These are phyloP conservation scores for Macrophomina phaseolina DNA, from an alignment of 2,329 filamentous ascomycete species.

Conservation along the genomic window DNA sequence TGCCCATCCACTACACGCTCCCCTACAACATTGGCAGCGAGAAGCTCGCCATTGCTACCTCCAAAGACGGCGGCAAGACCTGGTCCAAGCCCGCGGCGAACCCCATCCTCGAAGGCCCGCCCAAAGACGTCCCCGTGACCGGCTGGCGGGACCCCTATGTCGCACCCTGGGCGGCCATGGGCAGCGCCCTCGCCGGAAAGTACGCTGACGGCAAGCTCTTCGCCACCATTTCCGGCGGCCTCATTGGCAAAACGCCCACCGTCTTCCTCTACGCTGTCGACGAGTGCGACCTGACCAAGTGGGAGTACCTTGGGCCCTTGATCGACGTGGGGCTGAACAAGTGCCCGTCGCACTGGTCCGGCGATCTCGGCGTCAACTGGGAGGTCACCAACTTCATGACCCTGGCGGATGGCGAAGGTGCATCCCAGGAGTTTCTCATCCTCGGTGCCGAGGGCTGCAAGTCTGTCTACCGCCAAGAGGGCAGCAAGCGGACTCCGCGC, in stretches of 20 bases:
- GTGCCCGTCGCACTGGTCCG: slow-evolving; percentile 52
- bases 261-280: slow-evolving; percentile 55
- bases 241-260: slow-evolving; percentile 50
- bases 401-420: slow-evolving; percentile 37
- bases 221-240: slow-evolving; percentile 57
- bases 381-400: slow-evolving; percentile 57
- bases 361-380: slow-evolving; percentile 59
- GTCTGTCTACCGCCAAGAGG: slow-evolving; percentile 30
- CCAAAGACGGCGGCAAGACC: slow-evolving; percentile 44
- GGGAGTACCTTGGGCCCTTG: slow-evolving; percentile 54
- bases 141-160: slow-evolving; percentile 53
- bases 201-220: slow-evolving; percentile 42
- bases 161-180: slow-evolving; percentile 38
- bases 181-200: slow-evolving; percentile 28
- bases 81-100: slow-evolving; percentile 46
- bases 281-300: slow-evolving; percentile 47
- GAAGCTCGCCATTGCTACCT: slow-evolving; percentile 47
- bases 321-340: slow-evolving; percentile 49
- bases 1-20: slow-evolving; percentile 50
- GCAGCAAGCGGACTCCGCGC: slow-evolving; percentile 31
- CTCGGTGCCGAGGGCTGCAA: slow-evolving; percentile 54
- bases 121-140: slow-evolving; percentile 43
- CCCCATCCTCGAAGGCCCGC: slow-evolving; percentile 46
- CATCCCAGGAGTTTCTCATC: slow-evolving; percentile 49
- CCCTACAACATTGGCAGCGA: slow-evolving; percentile 46